Conservation (phyloP, 768 basidiomycete species). For the Phanerochaete carnosa region DNA sequence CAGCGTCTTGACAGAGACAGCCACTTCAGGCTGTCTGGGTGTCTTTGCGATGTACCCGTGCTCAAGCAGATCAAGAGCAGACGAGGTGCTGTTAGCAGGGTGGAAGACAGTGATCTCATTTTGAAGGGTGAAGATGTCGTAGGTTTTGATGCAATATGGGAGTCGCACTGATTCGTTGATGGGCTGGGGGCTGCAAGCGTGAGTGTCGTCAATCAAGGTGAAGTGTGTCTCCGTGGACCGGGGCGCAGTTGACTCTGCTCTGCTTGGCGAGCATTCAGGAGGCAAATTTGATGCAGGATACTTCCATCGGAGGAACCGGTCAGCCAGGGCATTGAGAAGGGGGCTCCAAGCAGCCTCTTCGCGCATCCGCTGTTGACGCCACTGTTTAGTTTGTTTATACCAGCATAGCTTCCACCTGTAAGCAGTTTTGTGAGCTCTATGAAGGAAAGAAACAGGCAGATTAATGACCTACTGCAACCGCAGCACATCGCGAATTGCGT, state of each 20-base stretch:
- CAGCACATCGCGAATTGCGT: background rate
- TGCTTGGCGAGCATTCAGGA: background rate
- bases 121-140: background rate
- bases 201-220: too few species aligned
- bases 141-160: background rate
- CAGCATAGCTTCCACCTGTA: background rate
- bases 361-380: background rate
- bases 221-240: background rate
- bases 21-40: background rate
- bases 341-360: background rate
- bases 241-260: too few species aligned
- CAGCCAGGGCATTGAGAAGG: background rate
- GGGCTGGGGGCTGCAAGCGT: too few species aligned
- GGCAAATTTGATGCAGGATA: too few species aligned
- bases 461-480: background rate
- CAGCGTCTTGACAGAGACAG: slow-evolving; percentile 3
- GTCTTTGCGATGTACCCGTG: background rate
- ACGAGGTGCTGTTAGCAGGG: background rate
- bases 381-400: background rate
- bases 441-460: background rate
- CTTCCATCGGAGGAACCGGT: background rate
- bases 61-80: background rate
- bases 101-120: background rate
- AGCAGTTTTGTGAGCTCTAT: background rate
- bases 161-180: background rate